Evolutionary conservation across 768 basidiomycete species (phyloP).

Genomic region (Boletellus ananas): DNA sequence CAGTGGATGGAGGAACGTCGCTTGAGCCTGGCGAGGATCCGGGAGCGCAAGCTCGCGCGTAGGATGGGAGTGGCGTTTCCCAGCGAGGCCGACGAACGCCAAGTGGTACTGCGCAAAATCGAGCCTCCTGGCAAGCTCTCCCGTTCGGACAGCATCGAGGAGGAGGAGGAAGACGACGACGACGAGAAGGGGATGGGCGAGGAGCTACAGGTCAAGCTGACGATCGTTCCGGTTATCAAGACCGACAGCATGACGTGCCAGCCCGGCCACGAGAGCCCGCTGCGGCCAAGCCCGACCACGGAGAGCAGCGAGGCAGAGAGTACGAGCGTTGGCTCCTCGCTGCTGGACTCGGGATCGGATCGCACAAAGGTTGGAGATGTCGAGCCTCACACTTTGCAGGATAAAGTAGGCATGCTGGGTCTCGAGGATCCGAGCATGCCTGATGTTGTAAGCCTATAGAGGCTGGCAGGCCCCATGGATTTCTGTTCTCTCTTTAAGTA

Average conservation of each 20-base stretch:
- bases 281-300: slow-evolving; percentile 1
- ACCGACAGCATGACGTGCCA: not conserved
- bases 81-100: slow-evolving; percentile 12
- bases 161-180: slow-evolving; percentile 30
- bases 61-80: slow-evolving; percentile 28
- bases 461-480: not conserved
- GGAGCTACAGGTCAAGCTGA: slow-evolving; percentile 1
- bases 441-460: slow-evolving; percentile 15
- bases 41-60: slow-evolving; percentile 31
- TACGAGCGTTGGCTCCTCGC: slow-evolving; percentile 20
- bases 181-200: slow-evolving; percentile 13
- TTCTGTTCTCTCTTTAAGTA: slow-evolving; percentile 16
- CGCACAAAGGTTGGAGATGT: slow-evolving; percentile 24
- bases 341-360: slow-evolving; percentile 29
- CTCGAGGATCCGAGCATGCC: slow-evolving; percentile 23
- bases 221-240: not conserved
- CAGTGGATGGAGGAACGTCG: slow-evolving; percentile 36
- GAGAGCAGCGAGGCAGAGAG: slow-evolving; percentile 23
- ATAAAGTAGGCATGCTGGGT: slow-evolving; percentile 24
- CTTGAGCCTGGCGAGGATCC: slow-evolving; percentile 29
- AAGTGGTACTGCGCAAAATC: slow-evolving; percentile 18
- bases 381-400: slow-evolving; percentile 23
- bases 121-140: slow-evolving; percentile 21
- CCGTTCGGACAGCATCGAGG: slow-evolving; percentile 32
- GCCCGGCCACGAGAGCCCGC: slow-evolving; percentile 3